phyloP scores from a whole-genome alignment of 2,329 filamentous ascomycete genomes.

The Emergomyces orientalis region DNA sequence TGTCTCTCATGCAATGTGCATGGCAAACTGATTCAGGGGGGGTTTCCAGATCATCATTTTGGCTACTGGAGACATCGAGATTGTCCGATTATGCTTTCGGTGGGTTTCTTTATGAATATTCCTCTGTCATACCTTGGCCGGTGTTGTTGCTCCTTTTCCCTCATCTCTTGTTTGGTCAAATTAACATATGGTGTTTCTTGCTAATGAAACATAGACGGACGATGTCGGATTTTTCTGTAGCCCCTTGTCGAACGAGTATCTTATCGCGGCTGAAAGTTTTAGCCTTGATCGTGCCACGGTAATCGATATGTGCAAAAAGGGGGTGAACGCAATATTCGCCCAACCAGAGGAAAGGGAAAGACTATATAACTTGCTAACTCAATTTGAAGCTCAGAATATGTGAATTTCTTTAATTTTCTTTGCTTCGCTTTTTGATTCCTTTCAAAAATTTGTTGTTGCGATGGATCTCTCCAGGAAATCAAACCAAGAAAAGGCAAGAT shows the following conservation, averaged over 20 bases:
- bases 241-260: slow-evolving; percentile 66
- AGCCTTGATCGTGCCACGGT: slow-evolving; percentile 42
- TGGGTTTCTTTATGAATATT: slow-evolving; percentile 38
- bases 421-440: neutral
- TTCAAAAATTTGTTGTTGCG: neutral
- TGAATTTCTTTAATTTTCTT: neutral
- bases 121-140: neutral
- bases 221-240: slow-evolving; percentile 76
- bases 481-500: neutral
- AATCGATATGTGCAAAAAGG: slow-evolving; percentile 49
- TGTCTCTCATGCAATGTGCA: slow-evolving; percentile 76
- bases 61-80: slow-evolving; percentile 57
- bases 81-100: slow-evolving; percentile 57
- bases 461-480: neutral
- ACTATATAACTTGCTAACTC: slow-evolving; percentile 18
- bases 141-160: neutral
- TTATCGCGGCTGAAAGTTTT: slow-evolving; percentile 63
- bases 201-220: slow-evolving; percentile 52
- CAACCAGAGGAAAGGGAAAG: slow-evolving; percentile 48
- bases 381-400: slow-evolving; percentile 16
- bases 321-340: slow-evolving; percentile 58
- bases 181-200: neutral
- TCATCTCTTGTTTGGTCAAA: too few relatives aligned
- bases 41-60: slow-evolving; percentile 64
- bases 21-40: slow-evolving; percentile 60